Conservation (phyloP, 2,329 filamentous ascomycete genomes). For the Falciphora oryzae region DNA sequence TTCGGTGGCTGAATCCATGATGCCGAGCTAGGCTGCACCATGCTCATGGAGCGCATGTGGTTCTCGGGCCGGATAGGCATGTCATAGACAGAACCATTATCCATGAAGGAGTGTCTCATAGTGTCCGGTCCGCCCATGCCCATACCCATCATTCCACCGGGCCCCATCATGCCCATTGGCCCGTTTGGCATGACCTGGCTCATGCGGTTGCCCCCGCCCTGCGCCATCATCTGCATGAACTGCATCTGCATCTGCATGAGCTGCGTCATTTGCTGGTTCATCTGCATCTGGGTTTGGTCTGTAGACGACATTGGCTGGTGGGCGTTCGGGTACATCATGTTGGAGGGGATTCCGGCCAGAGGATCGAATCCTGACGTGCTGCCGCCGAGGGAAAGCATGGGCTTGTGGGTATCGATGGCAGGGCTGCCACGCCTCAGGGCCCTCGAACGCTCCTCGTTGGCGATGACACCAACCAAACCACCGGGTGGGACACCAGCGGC, state of each 20-base stretch:
- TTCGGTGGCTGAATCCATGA: slow-evolving; percentile 49
- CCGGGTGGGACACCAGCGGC: slow-evolving; percentile 54
- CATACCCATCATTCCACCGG: slow-evolving; percentile 24
- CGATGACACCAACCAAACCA: slow-evolving; percentile 83
- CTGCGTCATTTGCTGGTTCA: slow-evolving; percentile 77
- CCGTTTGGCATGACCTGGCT: slow-evolving; percentile 33
- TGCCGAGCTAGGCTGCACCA: slow-evolving; percentile 64
- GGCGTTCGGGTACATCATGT: slow-evolving; percentile 43
- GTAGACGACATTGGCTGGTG: slow-evolving; percentile 45
- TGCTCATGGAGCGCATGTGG: slow-evolving; percentile 69
- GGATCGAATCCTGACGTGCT: slow-evolving; percentile 40
- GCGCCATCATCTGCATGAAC: slow-evolving; percentile 84
- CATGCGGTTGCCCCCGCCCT: slow-evolving; percentile 18
- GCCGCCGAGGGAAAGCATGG: slow-evolving; percentile 22
- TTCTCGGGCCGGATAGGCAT: slow-evolving; percentile 34
- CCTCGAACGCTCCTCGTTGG: slow-evolving; percentile 72
- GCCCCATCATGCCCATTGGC: slow-evolving; percentile 30
- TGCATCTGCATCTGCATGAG: slow-evolving; percentile 96
- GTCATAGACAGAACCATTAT: slow-evolving; percentile 39
- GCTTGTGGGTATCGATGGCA: slow-evolving; percentile 48
- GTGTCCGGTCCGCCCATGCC: slow-evolving; percentile 21
- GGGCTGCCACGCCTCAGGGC: slow-evolving; percentile 76
- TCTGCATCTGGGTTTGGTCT: slow-evolving; percentile 71
- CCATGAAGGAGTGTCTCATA: slow-evolving; percentile 40
- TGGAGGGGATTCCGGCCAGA: slow-evolving; percentile 40